A percentile compares a stretch with the other conserved stretches of the same genome.
These are phyloP conservation scores for Rhodamnia rubescens DNA, from an alignment of 345 rosid species.

Conservation along the genomic window DNA sequence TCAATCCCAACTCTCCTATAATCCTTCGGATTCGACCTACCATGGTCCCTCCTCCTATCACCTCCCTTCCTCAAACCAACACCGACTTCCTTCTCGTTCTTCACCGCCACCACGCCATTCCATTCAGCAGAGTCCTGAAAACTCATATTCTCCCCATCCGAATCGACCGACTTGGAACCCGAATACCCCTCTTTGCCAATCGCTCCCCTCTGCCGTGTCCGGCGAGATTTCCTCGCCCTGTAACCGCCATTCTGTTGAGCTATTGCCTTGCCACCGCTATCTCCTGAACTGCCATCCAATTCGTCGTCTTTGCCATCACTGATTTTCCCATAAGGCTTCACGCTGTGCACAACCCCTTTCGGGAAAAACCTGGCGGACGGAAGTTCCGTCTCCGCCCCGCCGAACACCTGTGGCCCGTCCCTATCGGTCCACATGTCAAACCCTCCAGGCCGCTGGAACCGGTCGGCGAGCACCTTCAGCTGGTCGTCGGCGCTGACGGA, in stretches of 20 bases:
- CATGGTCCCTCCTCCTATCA: background rate
- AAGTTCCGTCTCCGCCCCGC: constrained; percentile 36
- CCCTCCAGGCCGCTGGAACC: constrained; percentile 85
- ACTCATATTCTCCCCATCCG: background rate
- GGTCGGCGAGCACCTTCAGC: constrained; percentile 76
- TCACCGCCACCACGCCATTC: background rate
- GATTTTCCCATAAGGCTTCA: constrained; percentile 42
- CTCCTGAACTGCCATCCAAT: background rate
- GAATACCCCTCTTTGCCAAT: background rate
- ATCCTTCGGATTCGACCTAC: background rate
- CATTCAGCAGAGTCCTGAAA: background rate
- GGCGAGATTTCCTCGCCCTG: background rate
- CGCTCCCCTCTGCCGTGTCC: background rate
- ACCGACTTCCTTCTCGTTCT: background rate
- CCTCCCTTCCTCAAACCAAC: background rate
- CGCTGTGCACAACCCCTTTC: constrained; percentile 73
- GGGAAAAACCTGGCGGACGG: constrained; percentile 88
- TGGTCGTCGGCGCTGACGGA: constrained; percentile 77
- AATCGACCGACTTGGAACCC: background rate
- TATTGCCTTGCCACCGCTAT: background rate
- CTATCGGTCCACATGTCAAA: constrained; percentile 70
- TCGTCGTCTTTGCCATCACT: constrained; percentile 2
- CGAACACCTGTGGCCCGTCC: constrained; percentile 65
- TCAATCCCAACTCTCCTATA: background rate
- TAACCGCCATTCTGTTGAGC: background rate